Evolutionary conservation across 2,329 filamentous ascomycete genomes (phyloP).

Genomic region (Lojkania enalia): DNA sequence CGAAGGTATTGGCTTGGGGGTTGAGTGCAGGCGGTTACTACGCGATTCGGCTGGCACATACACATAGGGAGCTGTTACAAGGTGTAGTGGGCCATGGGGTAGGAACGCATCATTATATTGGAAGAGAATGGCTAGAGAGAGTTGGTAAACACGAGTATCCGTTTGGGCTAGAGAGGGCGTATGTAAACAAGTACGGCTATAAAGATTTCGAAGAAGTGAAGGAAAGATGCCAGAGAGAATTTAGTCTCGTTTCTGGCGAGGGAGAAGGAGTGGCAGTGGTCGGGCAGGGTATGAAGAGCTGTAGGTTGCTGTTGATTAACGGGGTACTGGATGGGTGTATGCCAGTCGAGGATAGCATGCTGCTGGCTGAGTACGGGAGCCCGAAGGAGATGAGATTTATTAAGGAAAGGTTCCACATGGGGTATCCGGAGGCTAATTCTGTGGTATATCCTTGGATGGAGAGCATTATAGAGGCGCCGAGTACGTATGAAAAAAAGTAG

Average conservation of each 20-base stretch:
- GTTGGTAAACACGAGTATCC: conserved; percentile 62
- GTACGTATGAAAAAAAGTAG: not conserved
- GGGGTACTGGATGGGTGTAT: conserved; percentile 63
- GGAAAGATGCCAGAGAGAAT: conserved; percentile 53
- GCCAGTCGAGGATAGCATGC: conserved; percentile 61
- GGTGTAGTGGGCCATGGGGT: conserved; percentile 59
- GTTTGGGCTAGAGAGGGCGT: conserved; percentile 57
- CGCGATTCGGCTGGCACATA: conserved; percentile 60
- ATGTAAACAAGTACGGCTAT: conserved; percentile 52
- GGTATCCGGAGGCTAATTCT: conserved; percentile 41
- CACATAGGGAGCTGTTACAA: conserved; percentile 52
- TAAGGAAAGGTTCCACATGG: conserved; percentile 52
- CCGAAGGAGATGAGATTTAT: conserved; percentile 57
- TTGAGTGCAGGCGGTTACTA: conserved; percentile 63
- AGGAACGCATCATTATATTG: conserved; percentile 62
- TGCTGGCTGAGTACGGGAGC: conserved; percentile 56
- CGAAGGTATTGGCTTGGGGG: conserved; percentile 57
- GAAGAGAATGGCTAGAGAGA: conserved; percentile 56
- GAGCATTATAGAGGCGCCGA: conserved; percentile 27
- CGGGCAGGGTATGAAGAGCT: conserved; percentile 46
- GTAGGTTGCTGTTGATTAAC: conserved; percentile 58
- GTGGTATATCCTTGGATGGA: conserved; percentile 39
- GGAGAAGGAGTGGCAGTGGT: conserved; percentile 51
- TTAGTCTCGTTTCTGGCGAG: conserved; percentile 57
- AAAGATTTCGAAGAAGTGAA: conserved; percentile 47